Base-by-base conservation (phyloP, 2,329 filamentous ascomycete species). In the Xylaria sp. region DNA sequence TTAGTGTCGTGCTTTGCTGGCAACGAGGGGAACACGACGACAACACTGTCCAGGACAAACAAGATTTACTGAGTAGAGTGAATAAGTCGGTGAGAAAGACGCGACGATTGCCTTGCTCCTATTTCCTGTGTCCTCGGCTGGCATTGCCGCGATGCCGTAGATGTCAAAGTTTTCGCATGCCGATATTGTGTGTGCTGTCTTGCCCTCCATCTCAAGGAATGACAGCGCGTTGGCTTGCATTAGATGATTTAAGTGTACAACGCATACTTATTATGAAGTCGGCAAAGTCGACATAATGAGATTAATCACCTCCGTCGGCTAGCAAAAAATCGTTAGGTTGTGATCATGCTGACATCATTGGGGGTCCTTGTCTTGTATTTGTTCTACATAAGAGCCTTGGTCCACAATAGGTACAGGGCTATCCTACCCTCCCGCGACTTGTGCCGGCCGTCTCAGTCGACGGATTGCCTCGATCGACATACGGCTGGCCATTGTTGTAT, bases 1-100 rank as follows among this genome's bases (percentile, higher is more conserved):
- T 15, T 62, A 52, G 54, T 65, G 62, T 34, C 46, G 57, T 71
- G 70, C 64, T 72, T 72, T 59, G 70, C 48, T 72, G 70, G 70
- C 70, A 72, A 57, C n/a, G 41, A 64, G 48, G 58, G 56, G 39
- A 65, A 34, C 23, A 57, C 32, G 41, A 65, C 37, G 32, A 41
- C 10, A 23, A n/a, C 56, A 10, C 20, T 15, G 32, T n/a, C 34
- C 25, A 58, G 8, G 37, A 57, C 55, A 48, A 58, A 46, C 15
- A 46, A 34, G 46, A 65, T 25, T 7, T 46, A 44, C 39, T 18
- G 39, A 44, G 28, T 18, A 34, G 23, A 60, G 28, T 56, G 32
- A 55, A 61, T 57, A 50, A 72, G 39, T 54, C 65, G 50, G 58
- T 60, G 54, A 61, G 62, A 52, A 34, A 54, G 23, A n/a, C n/a